phyloP scores from a whole-genome alignment of 371 early-diverging fungal species.

The Mortierella sp. region DNA sequence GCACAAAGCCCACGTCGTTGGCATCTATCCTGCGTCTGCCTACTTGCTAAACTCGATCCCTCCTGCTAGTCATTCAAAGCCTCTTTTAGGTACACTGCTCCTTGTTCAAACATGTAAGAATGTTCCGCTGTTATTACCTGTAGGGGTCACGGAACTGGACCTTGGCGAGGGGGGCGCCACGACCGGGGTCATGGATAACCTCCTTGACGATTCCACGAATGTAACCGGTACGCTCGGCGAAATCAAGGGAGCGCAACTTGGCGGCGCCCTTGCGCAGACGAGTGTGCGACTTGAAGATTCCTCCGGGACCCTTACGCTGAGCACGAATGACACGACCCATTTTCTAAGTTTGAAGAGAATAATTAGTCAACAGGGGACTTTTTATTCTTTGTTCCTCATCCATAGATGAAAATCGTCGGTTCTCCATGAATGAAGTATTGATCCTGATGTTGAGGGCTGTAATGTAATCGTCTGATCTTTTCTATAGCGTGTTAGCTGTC shows the following conservation, averaged over 20 bases:
- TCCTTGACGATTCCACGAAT: slow-evolving; percentile 97
- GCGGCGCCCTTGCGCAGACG: slow-evolving; percentile 97
- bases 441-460: neutral
- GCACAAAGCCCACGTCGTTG: no score
- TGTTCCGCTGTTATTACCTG: slow-evolving; percentile 52
- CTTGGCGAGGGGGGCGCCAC: slow-evolving; percentile 99
- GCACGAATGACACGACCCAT: slow-evolving; percentile 79
- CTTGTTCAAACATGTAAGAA: neutral
- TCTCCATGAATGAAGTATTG: neutral
- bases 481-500: no score
- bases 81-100: no score
- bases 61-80: no score
- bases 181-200: slow-evolving; percentile 99
- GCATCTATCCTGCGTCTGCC: no score
- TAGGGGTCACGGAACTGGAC: slow-evolving; percentile 84
- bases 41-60: no score
- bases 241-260: slow-evolving; percentile 94
- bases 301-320: slow-evolving; percentile 97
- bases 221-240: slow-evolving; percentile 98
- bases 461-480: neutral
- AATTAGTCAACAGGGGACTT: neutral
- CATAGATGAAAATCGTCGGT: no score
- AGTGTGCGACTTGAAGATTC: slow-evolving; percentile 98
- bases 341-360: neutral
- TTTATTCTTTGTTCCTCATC: neutral